Conservation (phyloP, 345 rosid genomes). For the Cardamine chenopodiifolia region DNA sequence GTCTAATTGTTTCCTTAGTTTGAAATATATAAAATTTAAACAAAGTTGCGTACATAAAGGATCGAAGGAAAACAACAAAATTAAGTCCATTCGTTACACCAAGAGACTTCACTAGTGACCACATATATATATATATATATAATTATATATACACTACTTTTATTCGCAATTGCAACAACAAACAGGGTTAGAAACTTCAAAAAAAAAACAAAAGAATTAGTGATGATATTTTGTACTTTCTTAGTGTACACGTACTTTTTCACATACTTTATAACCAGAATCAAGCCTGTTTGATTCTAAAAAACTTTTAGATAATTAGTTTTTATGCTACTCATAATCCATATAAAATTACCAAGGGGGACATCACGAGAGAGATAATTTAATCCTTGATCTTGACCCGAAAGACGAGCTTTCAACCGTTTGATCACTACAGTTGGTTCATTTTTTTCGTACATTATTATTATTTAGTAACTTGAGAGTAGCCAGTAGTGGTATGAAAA, state of each 20-base stretch:
- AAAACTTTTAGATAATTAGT: not conserved
- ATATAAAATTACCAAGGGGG: not conserved
- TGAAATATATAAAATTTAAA: constrained; percentile 9
- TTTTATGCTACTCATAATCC: not conserved
- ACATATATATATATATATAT: not conserved
- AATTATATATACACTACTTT: not conserved
- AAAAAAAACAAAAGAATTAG: not conserved
- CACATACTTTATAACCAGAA: not conserved
- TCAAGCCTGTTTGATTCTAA: not conserved
- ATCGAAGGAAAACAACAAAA: constrained; percentile 19
- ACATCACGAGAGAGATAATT: not conserved
- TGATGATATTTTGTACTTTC: not conserved
- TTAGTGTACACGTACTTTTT: not conserved
- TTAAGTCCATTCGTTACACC: constrained; percentile 40
- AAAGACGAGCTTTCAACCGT: not conserved
- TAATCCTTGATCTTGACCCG: not conserved
- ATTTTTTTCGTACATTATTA: not conserved
- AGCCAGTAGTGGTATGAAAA: not conserved
- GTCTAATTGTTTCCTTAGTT: constrained; percentile 34
- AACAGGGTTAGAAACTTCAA: not conserved
- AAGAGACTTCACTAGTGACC: constrained; percentile 36
- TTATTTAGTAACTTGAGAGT: not conserved
- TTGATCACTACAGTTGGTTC: not conserved
- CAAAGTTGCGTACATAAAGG: constrained; percentile 26
- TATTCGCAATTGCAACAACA: not conserved